phyloP scores from a whole-genome alignment of 768 basidiomycete genomes.

The Suillus luteus region DNA sequence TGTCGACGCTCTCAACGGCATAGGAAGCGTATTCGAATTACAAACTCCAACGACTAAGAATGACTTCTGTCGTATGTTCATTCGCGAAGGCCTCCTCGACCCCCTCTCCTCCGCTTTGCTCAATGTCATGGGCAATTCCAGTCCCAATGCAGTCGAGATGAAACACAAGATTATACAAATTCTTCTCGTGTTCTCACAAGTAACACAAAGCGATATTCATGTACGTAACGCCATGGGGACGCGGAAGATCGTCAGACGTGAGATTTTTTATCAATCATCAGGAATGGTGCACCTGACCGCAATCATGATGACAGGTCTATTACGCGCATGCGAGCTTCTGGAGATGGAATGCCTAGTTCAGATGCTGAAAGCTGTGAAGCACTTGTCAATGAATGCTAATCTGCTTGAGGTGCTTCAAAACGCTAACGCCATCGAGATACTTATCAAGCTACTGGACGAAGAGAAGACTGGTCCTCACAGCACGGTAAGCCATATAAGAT shows the following conservation, averaged over 20 bases:
- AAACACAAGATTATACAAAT: slow-evolving; percentile 91
- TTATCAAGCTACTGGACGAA: slow-evolving; percentile 84
- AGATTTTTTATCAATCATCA: slow-evolving; percentile 35
- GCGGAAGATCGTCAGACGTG: slow-evolving; percentile 85
- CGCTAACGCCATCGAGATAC: slow-evolving; percentile 89
- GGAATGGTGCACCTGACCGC: slow-evolving; percentile 12
- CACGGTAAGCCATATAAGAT: slow-evolving; percentile 56
- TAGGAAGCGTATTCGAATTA: slow-evolving; percentile 93
- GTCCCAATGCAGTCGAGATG: slow-evolving; percentile 65
- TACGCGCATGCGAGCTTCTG: slow-evolving; percentile 85
- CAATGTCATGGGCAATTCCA: slow-evolving; percentile 80
- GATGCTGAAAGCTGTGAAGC: slow-evolving; percentile 93
- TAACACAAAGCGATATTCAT: slow-evolving; percentile 93
- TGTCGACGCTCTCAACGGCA: slow-evolving; percentile 91
- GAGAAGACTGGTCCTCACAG: slow-evolving; percentile 76
- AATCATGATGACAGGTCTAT: slow-evolving; percentile 55
- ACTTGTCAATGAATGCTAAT: slow-evolving; percentile 90
- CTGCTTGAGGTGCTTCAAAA: slow-evolving; percentile 94
- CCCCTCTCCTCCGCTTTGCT: slow-evolving; percentile 89
- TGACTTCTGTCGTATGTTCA: slow-evolving; percentile 98
- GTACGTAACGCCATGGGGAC: slow-evolving; percentile 92
- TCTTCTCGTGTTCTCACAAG: slow-evolving; percentile 89
- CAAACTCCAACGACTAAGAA: slow-evolving; percentile 97
- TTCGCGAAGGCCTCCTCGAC: slow-evolving; percentile 91
- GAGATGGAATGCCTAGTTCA: slow-evolving; percentile 87